phyloP scores from a whole-genome alignment of 2,329 filamentous ascomycete species.

The Shiraia bambusicola region DNA sequence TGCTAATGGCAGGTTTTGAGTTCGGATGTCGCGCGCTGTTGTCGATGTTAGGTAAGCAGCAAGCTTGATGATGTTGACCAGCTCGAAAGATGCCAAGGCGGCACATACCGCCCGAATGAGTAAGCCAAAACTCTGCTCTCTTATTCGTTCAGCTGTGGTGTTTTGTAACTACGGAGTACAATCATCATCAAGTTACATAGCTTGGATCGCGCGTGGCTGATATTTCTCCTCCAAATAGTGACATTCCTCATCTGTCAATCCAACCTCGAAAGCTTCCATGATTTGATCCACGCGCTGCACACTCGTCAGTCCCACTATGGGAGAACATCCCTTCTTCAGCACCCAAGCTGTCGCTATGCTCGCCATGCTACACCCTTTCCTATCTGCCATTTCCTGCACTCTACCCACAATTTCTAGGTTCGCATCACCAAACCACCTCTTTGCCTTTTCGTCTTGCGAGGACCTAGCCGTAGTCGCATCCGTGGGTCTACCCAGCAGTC shows the following conservation, averaged over 20 bases:
- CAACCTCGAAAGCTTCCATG: constrained; percentile 11
- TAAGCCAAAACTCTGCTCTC: constrained; percentile 1
- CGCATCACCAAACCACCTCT: constrained; percentile 36
- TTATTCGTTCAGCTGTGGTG: constrained; percentile 16
- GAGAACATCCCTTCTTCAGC: constrained; percentile 18
- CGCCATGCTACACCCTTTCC: constrained; percentile 59
- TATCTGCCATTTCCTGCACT: constrained; percentile 57
- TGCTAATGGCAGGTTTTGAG: constrained; percentile 26
- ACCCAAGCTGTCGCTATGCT: constrained; percentile 48
- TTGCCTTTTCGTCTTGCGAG: constrained; percentile 7
- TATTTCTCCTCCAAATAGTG: constrained; percentile 25
- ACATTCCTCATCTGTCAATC: constrained; percentile 21
- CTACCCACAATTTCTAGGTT: constrained; percentile 53
- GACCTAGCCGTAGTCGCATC: background rate
- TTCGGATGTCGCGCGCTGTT: constrained; percentile 17
- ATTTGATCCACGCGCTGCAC: constrained; percentile 22
- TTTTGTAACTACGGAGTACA: too few species aligned
- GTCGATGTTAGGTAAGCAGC: constrained; percentile 22
- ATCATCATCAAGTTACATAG: constrained; percentile 7
- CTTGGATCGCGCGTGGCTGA: constrained; percentile 13
- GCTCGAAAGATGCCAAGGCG: constrained; percentile 28
- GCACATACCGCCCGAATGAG: constrained; percentile 20
- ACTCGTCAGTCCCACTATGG: constrained; percentile 23
- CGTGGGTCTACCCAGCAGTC: constrained; percentile 43
- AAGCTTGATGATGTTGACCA: constrained; percentile 30